phyloP scores from a whole-genome alignment of 2,329 filamentous ascomycete species.

The Chrysosporium keratinophilum region DNA sequence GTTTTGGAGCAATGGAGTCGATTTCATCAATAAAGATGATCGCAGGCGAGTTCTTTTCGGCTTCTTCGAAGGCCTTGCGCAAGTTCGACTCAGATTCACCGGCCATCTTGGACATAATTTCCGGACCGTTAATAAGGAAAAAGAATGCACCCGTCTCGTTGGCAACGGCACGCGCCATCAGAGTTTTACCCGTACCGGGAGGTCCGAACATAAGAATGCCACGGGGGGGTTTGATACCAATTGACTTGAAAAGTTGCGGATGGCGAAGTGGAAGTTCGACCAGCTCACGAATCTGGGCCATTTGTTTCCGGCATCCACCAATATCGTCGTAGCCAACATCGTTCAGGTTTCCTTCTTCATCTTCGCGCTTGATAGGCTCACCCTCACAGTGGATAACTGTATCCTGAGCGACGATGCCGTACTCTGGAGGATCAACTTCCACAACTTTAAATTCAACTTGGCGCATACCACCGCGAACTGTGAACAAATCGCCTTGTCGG shows the following conservation, averaged over 20 bases:
- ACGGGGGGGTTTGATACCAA: conserved; percentile 97
- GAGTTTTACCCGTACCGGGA: conserved; percentile 96
- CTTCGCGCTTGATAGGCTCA: conserved; percentile 91
- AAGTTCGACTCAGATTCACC: conserved; percentile 98
- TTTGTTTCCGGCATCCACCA: conserved; percentile 98
- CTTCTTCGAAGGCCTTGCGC: conserved; percentile 98
- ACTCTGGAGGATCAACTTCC: conserved; percentile 95
- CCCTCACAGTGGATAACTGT: conserved; percentile 99
- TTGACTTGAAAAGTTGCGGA: conserved; percentile 98
- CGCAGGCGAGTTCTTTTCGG: conserved; percentile 97
- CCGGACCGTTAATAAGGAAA: conserved; percentile 97
- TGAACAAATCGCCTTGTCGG: conserved; percentile 94
- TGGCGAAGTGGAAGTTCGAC: conserved; percentile 94
- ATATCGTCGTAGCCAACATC: conserved; percentile 99
- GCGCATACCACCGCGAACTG: conserved; percentile 93
- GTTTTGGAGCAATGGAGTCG: conserved; percentile 97
- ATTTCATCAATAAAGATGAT: conserved; percentile 99
- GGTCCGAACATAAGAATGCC: conserved; percentile 95
- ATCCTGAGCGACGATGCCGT: conserved; percentile 96
- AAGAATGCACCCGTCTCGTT: conserved; percentile 99
- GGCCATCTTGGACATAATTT: conserved; percentile 99
- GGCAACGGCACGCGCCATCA: conserved; percentile 97
- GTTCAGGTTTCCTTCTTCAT: conserved; percentile 98
- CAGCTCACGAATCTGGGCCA: conserved; percentile 98
- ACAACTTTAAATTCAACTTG: conserved; percentile 99